Percentiles rank a stretch among this genome's conserved stretches.
These are phyloP conservation scores for Rhodomyrtus psidioides DNA, from an alignment of 441 rosid species.

Conservation along the genomic window DNA sequence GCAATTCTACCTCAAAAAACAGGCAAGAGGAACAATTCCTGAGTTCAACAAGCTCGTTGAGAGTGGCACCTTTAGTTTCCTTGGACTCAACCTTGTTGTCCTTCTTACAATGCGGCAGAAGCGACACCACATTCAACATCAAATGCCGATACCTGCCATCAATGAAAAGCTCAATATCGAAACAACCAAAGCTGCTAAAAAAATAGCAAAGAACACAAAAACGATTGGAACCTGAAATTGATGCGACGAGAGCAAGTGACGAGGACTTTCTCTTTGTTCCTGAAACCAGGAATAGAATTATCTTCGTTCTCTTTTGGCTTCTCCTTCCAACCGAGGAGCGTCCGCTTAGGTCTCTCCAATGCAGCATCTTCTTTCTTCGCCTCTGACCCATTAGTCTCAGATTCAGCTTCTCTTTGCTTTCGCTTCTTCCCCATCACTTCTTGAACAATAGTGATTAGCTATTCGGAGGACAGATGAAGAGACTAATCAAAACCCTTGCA, in stretches of 20 bases:
- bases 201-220: background rate
- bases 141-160: constrained; percentile 75
- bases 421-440: constrained; percentile 71
- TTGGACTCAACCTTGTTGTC: constrained; percentile 86
- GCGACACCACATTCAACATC: constrained; percentile 91
- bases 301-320: constrained; percentile 29
- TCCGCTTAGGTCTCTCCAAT: constrained; percentile 64
- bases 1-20: constrained; percentile 69
- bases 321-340: constrained; percentile 87
- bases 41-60: constrained; percentile 91
- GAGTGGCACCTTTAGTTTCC: constrained; percentile 69
- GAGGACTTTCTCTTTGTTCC: constrained; percentile 92
- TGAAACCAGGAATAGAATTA: constrained; percentile 25
- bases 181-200: background rate
- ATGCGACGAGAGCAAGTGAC: constrained; percentile 94
- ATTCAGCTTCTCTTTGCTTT: constrained; percentile 68
- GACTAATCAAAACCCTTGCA: background rate
- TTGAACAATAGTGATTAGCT: background rate
- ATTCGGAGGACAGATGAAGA: background rate
- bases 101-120: constrained; percentile 92
- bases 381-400: constrained; percentile 15
- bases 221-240: constrained; percentile 50
- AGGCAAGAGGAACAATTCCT: constrained; percentile 81
- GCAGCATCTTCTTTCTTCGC: constrained; percentile 47
- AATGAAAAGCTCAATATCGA: background rate